Evolutionary conservation across 192 early-diverging fungal genomes (phyloP).

Genomic region (Mortierella claussenii): DNA sequence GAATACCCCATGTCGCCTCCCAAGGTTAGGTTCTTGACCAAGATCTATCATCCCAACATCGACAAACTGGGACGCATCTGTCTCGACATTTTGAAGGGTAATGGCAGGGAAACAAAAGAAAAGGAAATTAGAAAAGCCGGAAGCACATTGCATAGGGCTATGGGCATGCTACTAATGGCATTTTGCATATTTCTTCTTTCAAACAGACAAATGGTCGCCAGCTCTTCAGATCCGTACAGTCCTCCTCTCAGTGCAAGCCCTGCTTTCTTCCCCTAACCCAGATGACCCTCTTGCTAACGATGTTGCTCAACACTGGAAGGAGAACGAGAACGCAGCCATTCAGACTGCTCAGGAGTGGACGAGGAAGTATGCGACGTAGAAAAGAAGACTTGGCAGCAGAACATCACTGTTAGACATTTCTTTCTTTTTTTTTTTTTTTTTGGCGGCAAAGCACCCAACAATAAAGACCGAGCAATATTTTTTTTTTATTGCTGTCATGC

Average conservation of each 20-base stretch:
- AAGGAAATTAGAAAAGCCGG: neutral
- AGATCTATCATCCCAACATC: slow-evolving; percentile 99
- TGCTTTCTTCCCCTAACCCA: slow-evolving; percentile 97
- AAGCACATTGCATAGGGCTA: neutral
- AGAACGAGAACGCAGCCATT: slow-evolving; percentile 93
- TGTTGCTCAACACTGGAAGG: slow-evolving; percentile 99
- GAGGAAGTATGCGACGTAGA: slow-evolving; percentile 49
- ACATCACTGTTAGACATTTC: neutral
- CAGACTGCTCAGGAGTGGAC: slow-evolving; percentile 58
- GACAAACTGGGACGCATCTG: slow-evolving; percentile 98
- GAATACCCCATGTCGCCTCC: slow-evolving; percentile 99
- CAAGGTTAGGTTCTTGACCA: slow-evolving; percentile 97
- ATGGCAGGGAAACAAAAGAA: neutral
- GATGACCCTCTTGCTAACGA: slow-evolving; percentile 99
- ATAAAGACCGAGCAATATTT: no score
- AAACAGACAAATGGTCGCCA: slow-evolving; percentile 97
- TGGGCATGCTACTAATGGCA: no score
- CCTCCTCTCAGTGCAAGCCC: slow-evolving; percentile 94
- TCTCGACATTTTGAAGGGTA: slow-evolving; percentile 97
- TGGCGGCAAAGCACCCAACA: no score
- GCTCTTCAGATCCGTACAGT: slow-evolving; percentile 99
- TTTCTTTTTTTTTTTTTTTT: neutral
- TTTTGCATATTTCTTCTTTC: neutral
- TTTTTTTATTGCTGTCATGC: no score
- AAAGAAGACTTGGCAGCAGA: neutral